Percentiles rank a stretch among this genome's conserved stretches.
Conservation (phyloP, 306 rosid species). For the Abrus precatorius region DNA sequence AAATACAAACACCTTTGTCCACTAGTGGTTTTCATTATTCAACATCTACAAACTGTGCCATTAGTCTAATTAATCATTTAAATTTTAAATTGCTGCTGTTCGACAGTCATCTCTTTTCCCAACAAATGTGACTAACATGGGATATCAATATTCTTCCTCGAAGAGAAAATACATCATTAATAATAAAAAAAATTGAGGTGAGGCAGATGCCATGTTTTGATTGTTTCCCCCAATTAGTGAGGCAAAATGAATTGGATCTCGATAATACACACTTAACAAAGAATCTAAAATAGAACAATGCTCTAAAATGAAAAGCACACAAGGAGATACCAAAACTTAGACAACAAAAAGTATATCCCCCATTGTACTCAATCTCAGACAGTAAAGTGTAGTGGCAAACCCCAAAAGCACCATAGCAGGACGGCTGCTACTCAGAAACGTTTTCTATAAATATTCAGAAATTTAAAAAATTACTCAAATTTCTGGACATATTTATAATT, state of each 20-base stretch:
- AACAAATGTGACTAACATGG: neutral
- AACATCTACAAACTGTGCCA: conserved; percentile 6
- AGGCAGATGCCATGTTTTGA: neutral
- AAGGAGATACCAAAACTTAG: conserved; percentile 18
- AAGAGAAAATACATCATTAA: conserved; percentile 21
- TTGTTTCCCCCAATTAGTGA: neutral
- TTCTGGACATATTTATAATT: neutral
- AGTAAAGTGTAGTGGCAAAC: neutral
- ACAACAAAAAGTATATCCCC: neutral
- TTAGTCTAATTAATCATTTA: conserved; percentile 11
- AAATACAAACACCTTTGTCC: neutral
- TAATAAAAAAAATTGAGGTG: conserved; percentile 15
- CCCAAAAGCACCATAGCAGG: neutral
- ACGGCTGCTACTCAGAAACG: neutral
- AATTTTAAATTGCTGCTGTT: conserved; percentile 36
- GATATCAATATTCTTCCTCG: conserved; percentile 25
- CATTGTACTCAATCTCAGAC: neutral
- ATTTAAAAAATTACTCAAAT: no score
- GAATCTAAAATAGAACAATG: neutral
- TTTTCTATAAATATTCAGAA: neutral
- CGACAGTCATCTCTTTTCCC: conserved; percentile 3
- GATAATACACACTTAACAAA: conserved; percentile 27
- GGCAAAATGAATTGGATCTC: conserved; percentile 26
- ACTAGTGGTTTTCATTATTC: neutral
- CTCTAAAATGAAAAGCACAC: neutral